These are phyloP conservation scores for Brassica nigra DNA, from an alignment of 345 rosid species.

Conservation along the genomic window DNA sequence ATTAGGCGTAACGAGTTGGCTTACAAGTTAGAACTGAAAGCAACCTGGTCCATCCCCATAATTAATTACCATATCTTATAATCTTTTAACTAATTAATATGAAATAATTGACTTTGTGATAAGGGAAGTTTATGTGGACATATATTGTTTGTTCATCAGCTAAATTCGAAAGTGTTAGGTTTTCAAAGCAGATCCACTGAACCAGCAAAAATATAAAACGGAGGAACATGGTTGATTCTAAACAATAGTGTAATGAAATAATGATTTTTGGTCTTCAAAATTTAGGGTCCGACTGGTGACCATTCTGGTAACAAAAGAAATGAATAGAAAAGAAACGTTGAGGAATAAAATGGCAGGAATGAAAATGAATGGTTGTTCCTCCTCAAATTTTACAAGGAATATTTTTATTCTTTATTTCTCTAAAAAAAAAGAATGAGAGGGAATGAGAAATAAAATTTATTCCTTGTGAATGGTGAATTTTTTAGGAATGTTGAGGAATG, in stretches of 20 bases:
- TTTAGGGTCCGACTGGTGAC: no score
- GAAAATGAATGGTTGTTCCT: no score
- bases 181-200: background rate
- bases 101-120: background rate
- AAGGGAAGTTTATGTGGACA: background rate
- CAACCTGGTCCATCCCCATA: constrained; percentile 35
- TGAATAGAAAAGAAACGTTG: no score
- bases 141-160: background rate
- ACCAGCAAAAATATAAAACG: background rate
- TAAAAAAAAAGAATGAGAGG: no score
- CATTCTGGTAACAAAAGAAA: no score
- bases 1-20: constrained; percentile 57
- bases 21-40: constrained; percentile 21
- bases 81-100: background rate
- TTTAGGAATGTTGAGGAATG: no score
- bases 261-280: background rate
- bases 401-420: no score
- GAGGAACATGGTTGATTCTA: background rate
- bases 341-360: no score
- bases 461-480: no score
- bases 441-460: no score
- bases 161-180: background rate
- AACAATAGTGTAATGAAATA: background rate
- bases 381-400: no score
- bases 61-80: constrained; percentile 15